A percentile compares a stretch with the other conserved stretches of the same genome.
These are phyloP conservation scores for Lentithecium fluviatile DNA, from an alignment of 495 filamentous ascomycete genomes.

Conservation along the genomic window DNA sequence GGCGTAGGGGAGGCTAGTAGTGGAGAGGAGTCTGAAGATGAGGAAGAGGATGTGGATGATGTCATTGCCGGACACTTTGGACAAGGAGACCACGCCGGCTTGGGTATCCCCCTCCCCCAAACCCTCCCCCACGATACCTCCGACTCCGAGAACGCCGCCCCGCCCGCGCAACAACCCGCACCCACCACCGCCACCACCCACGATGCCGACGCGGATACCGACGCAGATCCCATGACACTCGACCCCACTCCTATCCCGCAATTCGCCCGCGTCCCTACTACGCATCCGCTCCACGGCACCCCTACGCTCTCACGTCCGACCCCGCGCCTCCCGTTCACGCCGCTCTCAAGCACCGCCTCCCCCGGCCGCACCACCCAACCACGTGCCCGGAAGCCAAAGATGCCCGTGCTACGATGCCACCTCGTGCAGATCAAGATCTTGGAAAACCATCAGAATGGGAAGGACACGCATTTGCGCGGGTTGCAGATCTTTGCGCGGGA, in stretches of 20 bases:
- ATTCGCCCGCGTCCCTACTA: neutral
- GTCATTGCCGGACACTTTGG: slow-evolving; percentile 31
- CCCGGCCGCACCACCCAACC: neutral
- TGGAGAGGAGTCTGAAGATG: slow-evolving; percentile 25
- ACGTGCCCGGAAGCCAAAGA: neutral
- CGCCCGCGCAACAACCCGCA: neutral
- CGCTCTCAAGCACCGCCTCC: slow-evolving; percentile 2
- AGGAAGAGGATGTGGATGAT: slow-evolving; percentile 34
- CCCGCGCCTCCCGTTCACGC: neutral
- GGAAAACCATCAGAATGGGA: slow-evolving; percentile 98
- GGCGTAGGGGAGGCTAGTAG: slow-evolving; percentile 53
- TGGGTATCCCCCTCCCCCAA: neutral
- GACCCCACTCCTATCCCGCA: neutral
- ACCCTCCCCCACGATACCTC: slow-evolving; percentile 38
- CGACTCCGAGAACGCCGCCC: slow-evolving; percentile 36
- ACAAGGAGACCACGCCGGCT: neutral
- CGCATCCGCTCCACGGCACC: neutral
- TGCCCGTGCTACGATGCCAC: slow-evolving; percentile 70
- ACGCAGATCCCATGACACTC: neutral
- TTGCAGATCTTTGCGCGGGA: slow-evolving; percentile 88
- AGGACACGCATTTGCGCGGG: slow-evolving; percentile 93
- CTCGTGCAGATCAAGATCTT: slow-evolving; percentile 82
- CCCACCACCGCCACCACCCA: neutral
- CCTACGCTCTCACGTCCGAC: neutral
- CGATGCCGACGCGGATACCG: neutral